Percentiles rank a stretch among this genome's conserved stretches.
Conservation (phyloP, 1,284 basidiomycete species). For the Sporisorium exsertum region DNA sequence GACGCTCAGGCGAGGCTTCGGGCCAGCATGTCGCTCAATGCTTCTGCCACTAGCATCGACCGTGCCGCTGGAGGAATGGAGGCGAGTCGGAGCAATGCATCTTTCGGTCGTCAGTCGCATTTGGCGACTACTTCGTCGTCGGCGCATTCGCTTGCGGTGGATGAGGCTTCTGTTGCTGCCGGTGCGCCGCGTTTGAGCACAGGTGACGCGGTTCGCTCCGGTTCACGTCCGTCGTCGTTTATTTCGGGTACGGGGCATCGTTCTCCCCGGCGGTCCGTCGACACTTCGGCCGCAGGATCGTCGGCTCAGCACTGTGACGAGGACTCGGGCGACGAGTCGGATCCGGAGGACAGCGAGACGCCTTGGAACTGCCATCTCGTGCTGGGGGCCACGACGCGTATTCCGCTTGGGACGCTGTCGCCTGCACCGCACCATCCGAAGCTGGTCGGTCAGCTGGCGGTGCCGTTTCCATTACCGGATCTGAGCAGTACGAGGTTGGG, state of each 20-base stretch:
- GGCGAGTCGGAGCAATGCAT: constrained; percentile 25
- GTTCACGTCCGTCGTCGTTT: constrained; percentile 37
- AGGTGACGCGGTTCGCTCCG: constrained; percentile 18
- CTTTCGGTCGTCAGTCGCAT: constrained; percentile 12
- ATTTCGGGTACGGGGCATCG: constrained; percentile 27
- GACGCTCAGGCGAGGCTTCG: constrained; percentile 34
- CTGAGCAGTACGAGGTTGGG: constrained; percentile 58
- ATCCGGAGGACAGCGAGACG: constrained; percentile 94
- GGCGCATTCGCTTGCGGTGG: constrained; percentile 23
- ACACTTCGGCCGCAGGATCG: constrained; percentile 44
- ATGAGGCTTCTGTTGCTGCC: not conserved
- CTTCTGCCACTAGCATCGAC: constrained; percentile 36
- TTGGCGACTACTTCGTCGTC: constrained; percentile 20
- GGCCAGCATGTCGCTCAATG: constrained; percentile 39
- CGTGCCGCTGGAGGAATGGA: constrained; percentile 12
- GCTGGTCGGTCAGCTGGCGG: constrained; percentile 87
- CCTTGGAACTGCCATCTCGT: constrained; percentile 84
- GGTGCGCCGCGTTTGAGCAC: constrained; percentile 13
- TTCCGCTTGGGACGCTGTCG: constrained; percentile 72
- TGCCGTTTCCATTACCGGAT: constrained; percentile 80
- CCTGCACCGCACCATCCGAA: constrained; percentile 97
- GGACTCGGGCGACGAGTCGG: constrained; percentile 70
- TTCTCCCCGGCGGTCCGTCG: constrained; percentile 35
- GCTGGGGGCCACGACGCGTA: constrained; percentile 65
- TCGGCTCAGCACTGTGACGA: constrained; percentile 33